These are phyloP conservation scores for Scolecobasidium constrictum DNA, from an alignment of 2,329 filamentous ascomycete species.

Conservation along the genomic window DNA sequence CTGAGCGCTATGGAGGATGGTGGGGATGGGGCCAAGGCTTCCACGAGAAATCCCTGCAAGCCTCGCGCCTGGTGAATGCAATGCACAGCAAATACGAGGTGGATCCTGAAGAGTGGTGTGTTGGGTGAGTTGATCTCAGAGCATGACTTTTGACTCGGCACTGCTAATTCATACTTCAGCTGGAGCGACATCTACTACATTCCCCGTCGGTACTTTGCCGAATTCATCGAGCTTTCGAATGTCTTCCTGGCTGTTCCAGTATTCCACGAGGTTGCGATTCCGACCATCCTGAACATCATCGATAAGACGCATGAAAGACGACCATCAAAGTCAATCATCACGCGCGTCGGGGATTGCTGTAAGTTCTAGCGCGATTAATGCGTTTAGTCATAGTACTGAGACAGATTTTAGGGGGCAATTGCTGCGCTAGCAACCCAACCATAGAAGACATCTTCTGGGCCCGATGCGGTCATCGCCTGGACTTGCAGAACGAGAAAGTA, in stretches of 20 bases:
- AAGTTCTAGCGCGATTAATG: too few species aligned
- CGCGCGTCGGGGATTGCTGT: conserved; percentile 3
- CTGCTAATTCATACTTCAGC: conserved; percentile 8
- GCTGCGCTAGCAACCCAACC: neutral
- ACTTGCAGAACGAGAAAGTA: too few species aligned
- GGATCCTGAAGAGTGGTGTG: conserved; percentile 18
- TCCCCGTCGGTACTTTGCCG: conserved; percentile 21
- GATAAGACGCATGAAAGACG: conserved; percentile 15
- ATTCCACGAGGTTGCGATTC: conserved; percentile 24
- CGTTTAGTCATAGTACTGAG: too few species aligned
- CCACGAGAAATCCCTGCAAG: conserved; percentile 10
- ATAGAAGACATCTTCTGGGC: neutral
- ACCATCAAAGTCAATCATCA: conserved; percentile 3
- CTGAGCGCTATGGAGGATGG: conserved; percentile 14
- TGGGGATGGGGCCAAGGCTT: conserved; percentile 15
- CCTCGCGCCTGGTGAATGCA: neutral
- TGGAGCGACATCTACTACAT: conserved; percentile 26
- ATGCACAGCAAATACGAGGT: conserved; percentile 15
- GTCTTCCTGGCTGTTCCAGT: conserved; percentile 15
- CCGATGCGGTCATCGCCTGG: conserved; percentile 1
- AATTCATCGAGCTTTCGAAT: conserved; percentile 19
- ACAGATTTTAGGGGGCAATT: too few species aligned
- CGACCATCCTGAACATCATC: conserved; percentile 22
- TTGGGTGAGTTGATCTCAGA: conserved; percentile 10
- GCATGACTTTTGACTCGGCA: too few species aligned